Base-by-base conservation (phyloP, 2,329 filamentous ascomycete genomes). In the Sporothrix pallida region DNA sequence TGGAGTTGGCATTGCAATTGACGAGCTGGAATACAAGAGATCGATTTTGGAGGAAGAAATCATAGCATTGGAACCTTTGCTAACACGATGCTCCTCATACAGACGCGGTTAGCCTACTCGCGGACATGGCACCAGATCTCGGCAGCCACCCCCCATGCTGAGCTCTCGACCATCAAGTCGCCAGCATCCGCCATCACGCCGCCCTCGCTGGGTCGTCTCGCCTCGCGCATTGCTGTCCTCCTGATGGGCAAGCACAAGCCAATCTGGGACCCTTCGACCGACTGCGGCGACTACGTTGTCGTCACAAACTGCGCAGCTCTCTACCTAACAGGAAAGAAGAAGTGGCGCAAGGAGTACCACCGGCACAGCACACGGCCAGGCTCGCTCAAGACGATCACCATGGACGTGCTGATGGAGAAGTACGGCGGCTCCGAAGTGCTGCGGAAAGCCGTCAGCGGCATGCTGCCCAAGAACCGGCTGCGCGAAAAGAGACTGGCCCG, bases 201-300 rank as follows among this genome's bases (percentile, higher is more conserved):
- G 20, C 94, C 94, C 15, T 91, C 94, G n/a, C 91, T 98, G 56
- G 95, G 95, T 78, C 94, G 95, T 58, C 88, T 98, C 70, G 95
- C 95, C 75, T 94, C 92, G 71, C 90, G 92, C 76, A 97, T 98
- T 82, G 95, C 95, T 75, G 86, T 91, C 72, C 87, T 93, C 75
- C 90, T 98, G 71, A 98, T 98, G 95, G 96, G 96, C 84, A 99
- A 99, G 87, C 92, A 99, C 88, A 99, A 99, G 85, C 96, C 96
- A 26, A 97, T 96, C 83, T 99, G 91, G 85, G 93, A 98, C 84
- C 96, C 96, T 1, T 97, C 94, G 26, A 98, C 95, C 75, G 96
- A 99, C 87, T 98, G 96, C 87, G 96, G 96, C 78, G 96, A 99
- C 89, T 99, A 99, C 83, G 95, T 99, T 13, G 95, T 99, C 0